Base-by-base conservation (phyloP, 2,329 filamentous ascomycete genomes). In the Coleophoma crateriformis region DNA sequence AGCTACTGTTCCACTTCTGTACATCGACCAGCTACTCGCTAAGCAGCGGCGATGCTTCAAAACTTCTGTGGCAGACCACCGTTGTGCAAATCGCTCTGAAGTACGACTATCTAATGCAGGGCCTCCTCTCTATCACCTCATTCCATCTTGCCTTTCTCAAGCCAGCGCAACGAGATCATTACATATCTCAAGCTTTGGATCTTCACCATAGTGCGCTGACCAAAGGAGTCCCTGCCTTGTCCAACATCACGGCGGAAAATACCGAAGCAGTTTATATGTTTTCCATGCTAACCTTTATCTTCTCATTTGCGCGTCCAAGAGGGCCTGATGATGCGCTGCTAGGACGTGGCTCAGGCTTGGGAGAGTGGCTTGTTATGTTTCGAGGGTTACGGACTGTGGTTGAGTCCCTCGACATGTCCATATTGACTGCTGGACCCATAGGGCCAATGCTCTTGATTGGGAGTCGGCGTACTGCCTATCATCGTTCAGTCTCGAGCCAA, bases 1-100 rank as follows among this genome's bases (percentile, higher is more conserved):
- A 78, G 55, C 66, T 78, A 1, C 63, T 78, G n/a, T 72, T 77
- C 57, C 71, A 78, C 61, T 78, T 68, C 53, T 70, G 67, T 43
- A 71, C 68, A 1, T 67, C 67, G n/a, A 78, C 75, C 1, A 68
- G 67, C 50, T 60, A 65, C 13, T 76, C 73, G 0, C 59, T 78
- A 6, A 69, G 68, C 3, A 61, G 61, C 14, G 66, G 72, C 33
- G 61, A 67, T 0, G 57, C 61, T 8, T 51, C 74, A 3, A 69
- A 70, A 38, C 61, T 67, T 37, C 67, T 76, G 37, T 76, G 70
- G 68, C 68, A 69, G 3, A 65, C 69, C 3, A 69, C 67, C 41
- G 67, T 72, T 6, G 69, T 74, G 14, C 62, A 66, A 11, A 60
- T 74, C 19, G 75, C 68, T 2, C 67, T 77, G 33, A 51, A 61